Percentiles rank a stretch among this genome's conserved stretches.
Conservation (phyloP, 176 grass and related monocot species). For the Thalia dealbata region DNA sequence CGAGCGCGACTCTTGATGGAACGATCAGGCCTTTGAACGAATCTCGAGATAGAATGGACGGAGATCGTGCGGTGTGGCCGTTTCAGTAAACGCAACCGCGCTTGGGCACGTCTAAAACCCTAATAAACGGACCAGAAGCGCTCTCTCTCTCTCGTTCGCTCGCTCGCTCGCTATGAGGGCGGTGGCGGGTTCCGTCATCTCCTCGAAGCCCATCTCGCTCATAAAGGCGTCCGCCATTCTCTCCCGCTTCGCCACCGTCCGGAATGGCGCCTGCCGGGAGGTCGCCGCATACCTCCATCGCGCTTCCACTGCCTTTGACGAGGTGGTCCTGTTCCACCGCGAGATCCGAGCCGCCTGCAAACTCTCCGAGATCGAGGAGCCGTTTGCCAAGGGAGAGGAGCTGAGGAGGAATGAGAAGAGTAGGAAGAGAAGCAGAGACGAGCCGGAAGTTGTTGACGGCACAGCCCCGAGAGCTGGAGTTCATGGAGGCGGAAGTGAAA, state of each 20-base stretch:
- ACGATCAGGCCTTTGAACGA: background rate
- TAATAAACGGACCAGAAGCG: background rate
- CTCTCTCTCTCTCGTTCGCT: background rate
- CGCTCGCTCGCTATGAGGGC: conserved; percentile 5
- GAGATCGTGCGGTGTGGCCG: background rate
- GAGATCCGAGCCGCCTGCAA: conserved; percentile 6
- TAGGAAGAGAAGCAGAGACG: background rate
- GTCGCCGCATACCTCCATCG: background rate
- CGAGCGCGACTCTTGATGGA: background rate
- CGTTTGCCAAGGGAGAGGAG: background rate
- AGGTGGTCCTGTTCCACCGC: conserved; percentile 12
- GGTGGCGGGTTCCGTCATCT: conserved; percentile 3
- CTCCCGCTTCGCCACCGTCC: conserved; percentile 11
- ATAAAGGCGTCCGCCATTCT: background rate
- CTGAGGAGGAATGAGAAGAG: background rate
- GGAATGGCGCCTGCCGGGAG: background rate
- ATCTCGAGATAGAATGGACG: background rate
- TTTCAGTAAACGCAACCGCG: background rate
- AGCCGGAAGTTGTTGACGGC: background rate
- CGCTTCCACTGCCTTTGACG: conserved; percentile 13
- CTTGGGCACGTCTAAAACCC: background rate
- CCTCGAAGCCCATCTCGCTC: conserved; percentile 5
- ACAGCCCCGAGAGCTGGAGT: background rate
- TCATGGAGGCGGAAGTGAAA: background rate
- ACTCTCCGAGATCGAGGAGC: background rate